Evolutionary conservation across 495 filamentous ascomycete species (phyloP).

Genomic region (Beverwykella pulmonaria): DNA sequence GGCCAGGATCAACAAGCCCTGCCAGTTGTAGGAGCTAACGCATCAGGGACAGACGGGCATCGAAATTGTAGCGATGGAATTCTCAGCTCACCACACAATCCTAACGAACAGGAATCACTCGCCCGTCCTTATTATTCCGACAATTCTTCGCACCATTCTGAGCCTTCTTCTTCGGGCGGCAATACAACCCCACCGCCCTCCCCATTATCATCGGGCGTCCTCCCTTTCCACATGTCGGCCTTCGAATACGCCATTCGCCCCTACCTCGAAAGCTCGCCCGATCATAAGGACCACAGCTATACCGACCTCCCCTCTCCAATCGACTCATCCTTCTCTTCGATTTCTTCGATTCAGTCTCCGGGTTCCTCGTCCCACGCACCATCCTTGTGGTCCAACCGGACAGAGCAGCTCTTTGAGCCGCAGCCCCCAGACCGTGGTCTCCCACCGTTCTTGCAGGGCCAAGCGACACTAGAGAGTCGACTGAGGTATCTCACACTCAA

Average conservation of each 20-base stretch:
- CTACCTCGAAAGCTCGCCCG: background rate
- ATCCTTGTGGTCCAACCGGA: background rate
- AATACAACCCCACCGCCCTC: background rate
- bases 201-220: background rate
- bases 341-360: background rate
- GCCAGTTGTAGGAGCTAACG: too few relatives aligned
- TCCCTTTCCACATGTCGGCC: background rate
- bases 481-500: background rate
- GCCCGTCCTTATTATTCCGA: too few relatives aligned
- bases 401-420: background rate
- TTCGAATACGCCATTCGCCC: conserved; percentile 7
- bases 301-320: background rate
- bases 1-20: too few relatives aligned
- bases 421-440: background rate
- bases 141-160: background rate
- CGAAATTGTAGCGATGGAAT: too few relatives aligned
- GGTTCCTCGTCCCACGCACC: background rate
- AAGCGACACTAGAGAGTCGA: background rate
- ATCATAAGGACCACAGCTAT: background rate
- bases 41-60: too few relatives aligned
- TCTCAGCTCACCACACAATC: too few relatives aligned
- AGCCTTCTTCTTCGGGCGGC: background rate
- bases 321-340: background rate
- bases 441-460: background rate
- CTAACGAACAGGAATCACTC: too few relatives aligned